Base-by-base conservation (phyloP, 75 land plant species). In the Cunninghamia lanceolata region DNA sequence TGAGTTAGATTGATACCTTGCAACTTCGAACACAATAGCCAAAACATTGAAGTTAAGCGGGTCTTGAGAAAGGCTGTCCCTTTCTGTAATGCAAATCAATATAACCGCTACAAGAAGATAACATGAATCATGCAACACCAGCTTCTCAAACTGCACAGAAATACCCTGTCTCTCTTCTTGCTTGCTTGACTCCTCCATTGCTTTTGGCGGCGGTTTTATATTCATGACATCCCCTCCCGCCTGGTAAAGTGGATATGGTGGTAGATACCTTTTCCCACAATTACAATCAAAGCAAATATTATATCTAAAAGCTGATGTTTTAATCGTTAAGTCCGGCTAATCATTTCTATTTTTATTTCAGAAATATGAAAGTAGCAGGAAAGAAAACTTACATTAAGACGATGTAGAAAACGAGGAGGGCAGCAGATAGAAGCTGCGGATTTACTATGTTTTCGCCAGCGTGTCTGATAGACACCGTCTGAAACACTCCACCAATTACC, bases 11-110 rank as follows among this genome's bases (percentile, higher is more conserved):
- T 36, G 50, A 28, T 85, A 91, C 99, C 97, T 97, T 40, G 92
- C 89, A 25, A 97, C 91, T 85, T 97, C 99, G 56, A 97, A 52
- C 43, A 91, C 82, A 45, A 97, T 94, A 77, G 89, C 93, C 50
- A 95, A 47, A 47, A 94, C 89, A 84, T 84, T 91, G 85, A 90
- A 97, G 92, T 97, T 97, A 75, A 94, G 87, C n/a, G 99, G 94
- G 63, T 97, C 99, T 36, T 89, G 82, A 40, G 36, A 59, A 76
- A 97, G 81, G 19, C 87, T 87, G 4, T 85, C 32, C 40, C 88
- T 91, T 71, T 97, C 99, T 11, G 89, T 89, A 38, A 92, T 89
- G 86, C 97, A 97, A 30, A 95, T 87, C 68, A 93, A 56, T 56
- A 94, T 85, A 39, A 92, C 68, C 52, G 91, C 89, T 84, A 93